Evolutionary conservation across 2,329 filamentous ascomycete species (phyloP).

Genomic region (Lithohypha guttulata): DNA sequence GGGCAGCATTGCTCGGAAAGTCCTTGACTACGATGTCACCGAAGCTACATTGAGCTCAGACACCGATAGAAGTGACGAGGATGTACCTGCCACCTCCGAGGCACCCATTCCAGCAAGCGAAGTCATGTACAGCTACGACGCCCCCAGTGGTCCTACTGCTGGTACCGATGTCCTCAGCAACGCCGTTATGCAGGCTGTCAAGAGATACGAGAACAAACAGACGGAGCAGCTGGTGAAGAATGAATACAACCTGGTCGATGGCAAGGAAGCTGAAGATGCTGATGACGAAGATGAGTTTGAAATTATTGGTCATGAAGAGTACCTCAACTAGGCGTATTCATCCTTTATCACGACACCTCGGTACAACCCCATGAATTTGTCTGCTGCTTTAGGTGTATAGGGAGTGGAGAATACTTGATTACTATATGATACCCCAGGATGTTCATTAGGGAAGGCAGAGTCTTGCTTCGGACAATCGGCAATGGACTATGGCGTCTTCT

Average conservation of each 20-base stretch:
- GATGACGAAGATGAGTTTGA: conserved; percentile 34
- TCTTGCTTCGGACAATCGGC: conserved; percentile 12
- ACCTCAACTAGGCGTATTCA: conserved; percentile 21
- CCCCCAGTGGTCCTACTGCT: conserved; percentile 37
- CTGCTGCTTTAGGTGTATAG: no score
- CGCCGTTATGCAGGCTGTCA: conserved; percentile 47
- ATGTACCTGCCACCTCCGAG: conserved; percentile 30
- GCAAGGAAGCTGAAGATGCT: conserved; percentile 29
- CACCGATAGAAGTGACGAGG: conserved; percentile 28
- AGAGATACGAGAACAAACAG: conserved; percentile 49
- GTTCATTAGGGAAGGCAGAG: conserved; percentile 22
- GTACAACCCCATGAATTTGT: no score
- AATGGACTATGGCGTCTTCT: conserved; percentile 14
- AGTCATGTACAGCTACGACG: conserved; percentile 46
- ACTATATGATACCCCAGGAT: conserved; percentile 19
- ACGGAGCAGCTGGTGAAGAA: conserved; percentile 50
- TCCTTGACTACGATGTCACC: conserved; percentile 26
- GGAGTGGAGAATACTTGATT: no score
- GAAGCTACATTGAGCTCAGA: conserved; percentile 25
- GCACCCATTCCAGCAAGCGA: conserved; percentile 37
- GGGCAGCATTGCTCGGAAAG: conserved; percentile 12
- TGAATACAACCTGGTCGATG: conserved; percentile 46
- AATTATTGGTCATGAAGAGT: conserved; percentile 28
- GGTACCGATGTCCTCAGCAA: conserved; percentile 48
- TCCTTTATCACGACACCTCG: no score